Evolutionary conservation across 495 filamentous ascomycete genomes (phyloP), one percentile per base, ranked within the genome.

Genomic region (Xylaria curta): DNA sequence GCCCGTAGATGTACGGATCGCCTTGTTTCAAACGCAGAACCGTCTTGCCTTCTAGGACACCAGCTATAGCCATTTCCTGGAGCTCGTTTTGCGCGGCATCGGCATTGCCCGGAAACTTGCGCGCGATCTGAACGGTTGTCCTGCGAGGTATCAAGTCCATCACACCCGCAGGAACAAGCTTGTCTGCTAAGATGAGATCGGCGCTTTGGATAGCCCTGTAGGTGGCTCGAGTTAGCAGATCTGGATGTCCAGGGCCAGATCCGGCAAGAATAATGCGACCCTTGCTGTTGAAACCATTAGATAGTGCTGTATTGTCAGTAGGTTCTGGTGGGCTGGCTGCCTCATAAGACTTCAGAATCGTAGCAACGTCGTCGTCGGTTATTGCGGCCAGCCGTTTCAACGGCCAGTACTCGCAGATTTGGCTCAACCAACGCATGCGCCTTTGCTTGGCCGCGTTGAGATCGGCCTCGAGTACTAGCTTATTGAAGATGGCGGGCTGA

Each of bases 381-480:
- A 98, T 90, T 36, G 86, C 84, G 9, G 94, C 94, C 3, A 99
- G 87, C 21, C 92, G 89, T 56, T 88, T 89, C 26, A 99, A 85
- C 1, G 96, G 95, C 97, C 97, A 99, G 81, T 99, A 99, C 84
- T 99, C 96, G 86, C 97, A 99, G 21, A 99, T 95, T 78, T 99
- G 96, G 21, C 91, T 89, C 3, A 99, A 82, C 97, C 97, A 99
- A 31, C 96, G 89, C 84, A 97, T 94, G 51, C 96, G 86, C 62
- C 97, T 85, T 21, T 87, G 93, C 81, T 92, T 94, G 9, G 89
- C 89, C 2, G 91, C 92, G 60, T 93, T 90, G 5, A 86, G 80
- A 75, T 95, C 94, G 67, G 88, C 87, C 61, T 93, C 91, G 12
- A 83, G 83, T 10, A 98, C 87, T 0, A 98, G 82, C 66, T 89